Base-by-base conservation (phyloP, 2,329 filamentous ascomycete genomes). In the Colletotrichum musicola region DNA sequence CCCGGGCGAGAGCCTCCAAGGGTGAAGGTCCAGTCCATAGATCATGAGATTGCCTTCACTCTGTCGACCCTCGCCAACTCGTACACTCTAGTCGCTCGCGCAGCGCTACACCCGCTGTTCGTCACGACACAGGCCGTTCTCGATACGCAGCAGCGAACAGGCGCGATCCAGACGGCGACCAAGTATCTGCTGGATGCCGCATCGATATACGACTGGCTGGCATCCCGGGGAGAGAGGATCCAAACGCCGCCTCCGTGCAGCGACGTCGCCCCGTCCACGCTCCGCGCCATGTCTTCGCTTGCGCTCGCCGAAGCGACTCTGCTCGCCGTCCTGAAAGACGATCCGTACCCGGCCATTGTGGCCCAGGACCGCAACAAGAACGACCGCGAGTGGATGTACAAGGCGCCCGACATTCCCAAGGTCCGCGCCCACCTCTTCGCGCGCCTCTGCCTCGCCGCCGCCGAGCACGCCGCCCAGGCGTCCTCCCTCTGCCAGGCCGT, bases 321-420 rank as follows among this genome's bases (percentile, higher is more conserved):
- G 1, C 87, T 98, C 1, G 94, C 94, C 0, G 94, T 98, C 1
- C 79, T 97, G 57, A 98, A 98, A 74, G 95, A 98, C 76, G 96
- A 99, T 75, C 94, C 95, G 0, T 98, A 98, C 75, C 92, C 95
- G 1, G 90, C 92, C 1, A 88, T 91, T 6, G 91, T 97, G 2
- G 90, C 94, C 1, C 93, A 97, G 74, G 89, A 91, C 64, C 88
- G 95, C 55, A 97, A 97, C 76, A 89, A 91, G 61, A 90, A 91
- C 73, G 94, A 95, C 78, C 94, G 88, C 70, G 95, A 98, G 73
- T 99, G 95, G 95, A 98, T 98, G 94, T 97, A 96, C 79, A 93
- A 92, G 74, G 88, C 94, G 0, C 94, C 95, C 0, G 90, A 94
- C 58, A 93, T 98, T 56, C 92, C 94, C 35, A 95, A 95, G 76